These are phyloP conservation scores for Melaleuca quinquenervia DNA, from an alignment of 345 rosid species.

Conservation along the genomic window DNA sequence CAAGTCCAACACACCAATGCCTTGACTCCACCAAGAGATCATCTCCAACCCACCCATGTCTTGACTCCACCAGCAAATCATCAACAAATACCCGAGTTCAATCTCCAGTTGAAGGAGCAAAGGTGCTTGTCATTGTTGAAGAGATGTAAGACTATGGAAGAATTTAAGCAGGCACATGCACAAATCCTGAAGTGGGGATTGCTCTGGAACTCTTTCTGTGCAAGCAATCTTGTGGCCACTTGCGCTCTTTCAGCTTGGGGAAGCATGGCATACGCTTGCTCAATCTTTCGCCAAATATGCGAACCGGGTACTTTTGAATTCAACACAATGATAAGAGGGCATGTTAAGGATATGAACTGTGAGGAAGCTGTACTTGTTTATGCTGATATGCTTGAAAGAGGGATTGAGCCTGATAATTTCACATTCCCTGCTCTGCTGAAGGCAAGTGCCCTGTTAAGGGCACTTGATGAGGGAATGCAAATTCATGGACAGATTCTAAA, in stretches of 20 bases:
- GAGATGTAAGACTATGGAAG: constrained; percentile 38
- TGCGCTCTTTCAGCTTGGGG: constrained; percentile 34
- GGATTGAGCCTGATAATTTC: constrained; percentile 23
- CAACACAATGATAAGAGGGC: constrained; percentile 23
- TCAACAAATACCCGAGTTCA: constrained; percentile 13
- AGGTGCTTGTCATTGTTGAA: constrained; percentile 44
- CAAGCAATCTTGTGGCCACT: constrained; percentile 24
- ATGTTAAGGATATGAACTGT: constrained; percentile 4
- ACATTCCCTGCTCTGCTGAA: constrained; percentile 25
- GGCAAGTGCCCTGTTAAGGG: constrained; percentile 19
- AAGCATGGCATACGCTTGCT: constrained; percentile 29
- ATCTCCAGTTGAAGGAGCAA: constrained; percentile 35
- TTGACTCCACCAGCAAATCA: constrained; percentile 6
- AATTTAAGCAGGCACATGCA: constrained; percentile 46
- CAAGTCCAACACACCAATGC: constrained; percentile 11
- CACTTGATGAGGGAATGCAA: constrained; percentile 24
- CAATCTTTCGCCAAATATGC: constrained; percentile 16
- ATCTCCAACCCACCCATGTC: constrained; percentile 12
- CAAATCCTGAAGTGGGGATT: constrained; percentile 34
- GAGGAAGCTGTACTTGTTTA: constrained; percentile 16
- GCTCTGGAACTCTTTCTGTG: constrained; percentile 16
- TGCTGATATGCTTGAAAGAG: constrained; percentile 23
- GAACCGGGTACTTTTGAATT: constrained; percentile 25
- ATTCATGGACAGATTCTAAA: constrained; percentile 20
- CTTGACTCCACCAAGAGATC: constrained; percentile 7